Conservation (phyloP, 2,329 filamentous ascomycete genomes). For the Curvularia spicifera region DNA sequence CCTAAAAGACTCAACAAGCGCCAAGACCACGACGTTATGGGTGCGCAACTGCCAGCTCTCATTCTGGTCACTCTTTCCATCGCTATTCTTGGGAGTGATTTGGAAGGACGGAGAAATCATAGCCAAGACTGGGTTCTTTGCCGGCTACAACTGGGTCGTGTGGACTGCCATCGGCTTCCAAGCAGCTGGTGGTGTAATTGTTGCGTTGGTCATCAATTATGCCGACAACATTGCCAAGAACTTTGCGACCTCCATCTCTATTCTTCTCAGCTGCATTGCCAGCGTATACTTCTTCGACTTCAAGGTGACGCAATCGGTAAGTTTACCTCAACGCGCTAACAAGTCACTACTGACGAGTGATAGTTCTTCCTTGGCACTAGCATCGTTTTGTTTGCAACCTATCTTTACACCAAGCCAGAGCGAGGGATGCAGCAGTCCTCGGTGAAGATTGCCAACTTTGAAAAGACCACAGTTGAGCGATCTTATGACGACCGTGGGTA, state of each 20-base stretch:
- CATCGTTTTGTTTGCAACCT: conserved; percentile 81
- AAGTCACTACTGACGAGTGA: conserved; percentile 10
- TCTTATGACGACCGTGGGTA: conserved; percentile 22
- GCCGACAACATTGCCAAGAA: conserved; percentile 92
- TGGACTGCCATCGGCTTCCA: conserved; percentile 86
- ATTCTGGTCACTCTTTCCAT: conserved; percentile 91
- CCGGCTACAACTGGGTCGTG: conserved; percentile 90
- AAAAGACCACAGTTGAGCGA: conserved; percentile 71
- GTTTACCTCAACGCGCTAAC: conserved; percentile 1
- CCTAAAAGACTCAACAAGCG: conserved; percentile 76
- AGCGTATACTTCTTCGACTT: conserved; percentile 89
- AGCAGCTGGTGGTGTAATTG: conserved; percentile 82
- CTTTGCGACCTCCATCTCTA: conserved; percentile 90
- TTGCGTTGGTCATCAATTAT: conserved; percentile 80
- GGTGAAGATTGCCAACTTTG: conserved; percentile 73
- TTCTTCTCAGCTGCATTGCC: conserved; percentile 83
- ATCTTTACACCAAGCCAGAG: conserved; percentile 78
- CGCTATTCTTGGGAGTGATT: conserved; percentile 82
- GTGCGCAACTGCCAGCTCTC: conserved; percentile 93
- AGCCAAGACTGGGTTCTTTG: conserved; percentile 85
- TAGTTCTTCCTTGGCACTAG: conserved; percentile 84
- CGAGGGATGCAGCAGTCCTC: conserved; percentile 61
- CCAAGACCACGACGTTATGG: conserved; percentile 81
- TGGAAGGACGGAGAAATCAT: conserved; percentile 88
- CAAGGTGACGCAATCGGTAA: conserved; percentile 62